These are phyloP conservation scores for Parathielavia hyrcaniae DNA, from an alignment of 495 filamentous ascomycete genomes.

Conservation along the genomic window DNA sequence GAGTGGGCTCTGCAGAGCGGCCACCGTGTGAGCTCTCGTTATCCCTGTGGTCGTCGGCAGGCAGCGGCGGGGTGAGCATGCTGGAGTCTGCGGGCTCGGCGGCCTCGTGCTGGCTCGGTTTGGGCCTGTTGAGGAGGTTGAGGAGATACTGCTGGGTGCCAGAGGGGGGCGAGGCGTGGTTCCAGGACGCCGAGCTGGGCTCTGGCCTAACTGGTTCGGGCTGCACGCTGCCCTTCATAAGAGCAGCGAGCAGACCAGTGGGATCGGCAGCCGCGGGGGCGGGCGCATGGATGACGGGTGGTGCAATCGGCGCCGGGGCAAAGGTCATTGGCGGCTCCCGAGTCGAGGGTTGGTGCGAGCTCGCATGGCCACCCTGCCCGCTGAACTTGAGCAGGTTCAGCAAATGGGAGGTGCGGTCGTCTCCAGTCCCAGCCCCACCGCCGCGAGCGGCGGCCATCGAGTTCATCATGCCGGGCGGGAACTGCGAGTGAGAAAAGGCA, in stretches of 20 bases:
- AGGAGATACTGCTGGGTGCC: constrained; percentile 50
- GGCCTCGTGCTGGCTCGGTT: constrained; percentile 46
- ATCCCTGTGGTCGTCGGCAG: constrained; percentile 27
- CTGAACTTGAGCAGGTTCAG: constrained; percentile 86
- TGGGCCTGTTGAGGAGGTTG: constrained; percentile 48
- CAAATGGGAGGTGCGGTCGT: constrained; percentile 62
- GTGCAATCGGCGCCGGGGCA: constrained; percentile 21
- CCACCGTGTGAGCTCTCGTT: constrained; percentile 18
- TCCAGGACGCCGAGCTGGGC: constrained; percentile 32
- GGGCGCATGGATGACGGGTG: constrained; percentile 42
- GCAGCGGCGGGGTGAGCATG: constrained; percentile 37
- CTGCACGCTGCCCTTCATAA: constrained; percentile 46
- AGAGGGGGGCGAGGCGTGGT: constrained; percentile 36
- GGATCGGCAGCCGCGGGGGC: constrained; percentile 44
- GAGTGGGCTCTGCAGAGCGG: constrained; percentile 25
- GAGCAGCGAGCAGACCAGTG: constrained; percentile 46
- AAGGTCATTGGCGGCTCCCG: constrained; percentile 22
- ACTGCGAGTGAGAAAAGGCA: constrained; percentile 38
- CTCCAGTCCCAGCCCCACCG: constrained; percentile 40
- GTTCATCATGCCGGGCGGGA: constrained; percentile 36
- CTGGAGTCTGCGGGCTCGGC: constrained; percentile 37
- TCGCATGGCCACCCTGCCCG: constrained; percentile 41
- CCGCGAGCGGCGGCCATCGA: constrained; percentile 40
- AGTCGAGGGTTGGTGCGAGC: constrained; percentile 18
- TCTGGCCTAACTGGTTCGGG: constrained; percentile 37